These are phyloP conservation scores for Claviceps sp. DNA, from an alignment of 2,329 filamentous ascomycete genomes.

Conservation along the genomic window DNA sequence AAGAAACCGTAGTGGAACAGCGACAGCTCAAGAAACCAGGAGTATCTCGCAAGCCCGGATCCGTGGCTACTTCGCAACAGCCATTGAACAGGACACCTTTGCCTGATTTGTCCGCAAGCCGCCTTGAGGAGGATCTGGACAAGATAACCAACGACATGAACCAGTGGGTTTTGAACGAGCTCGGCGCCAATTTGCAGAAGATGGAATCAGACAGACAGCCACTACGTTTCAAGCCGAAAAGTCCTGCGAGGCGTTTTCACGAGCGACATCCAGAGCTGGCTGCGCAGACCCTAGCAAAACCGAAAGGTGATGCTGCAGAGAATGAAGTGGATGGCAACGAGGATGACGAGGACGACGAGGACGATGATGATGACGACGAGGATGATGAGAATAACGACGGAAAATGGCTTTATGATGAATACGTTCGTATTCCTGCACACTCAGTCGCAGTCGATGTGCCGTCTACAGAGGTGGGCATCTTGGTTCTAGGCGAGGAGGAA, in stretches of 20 bases:
- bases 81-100: conserved; percentile 14
- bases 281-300: not conserved
- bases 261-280: conserved; percentile 37
- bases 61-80: conserved; percentile 9
- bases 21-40: conserved; percentile 22
- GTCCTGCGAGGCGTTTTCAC: conserved; percentile 38
- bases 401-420: conserved; percentile 52
- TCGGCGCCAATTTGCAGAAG: conserved; percentile 36
- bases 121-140: conserved; percentile 31
- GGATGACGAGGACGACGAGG: conserved; percentile 29
- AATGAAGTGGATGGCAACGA: conserved; percentile 26
- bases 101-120: conserved; percentile 19
- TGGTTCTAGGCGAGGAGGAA: conserved; percentile 44
- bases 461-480: conserved; percentile 38
- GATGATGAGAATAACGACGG: conserved; percentile 30
- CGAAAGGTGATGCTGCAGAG: conserved; percentile 18
- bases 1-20: conserved; percentile 8
- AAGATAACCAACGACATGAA: conserved; percentile 42
- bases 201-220: conserved; percentile 28
- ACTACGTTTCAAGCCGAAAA: conserved; percentile 41
- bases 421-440: conserved; percentile 44
- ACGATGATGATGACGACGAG: conserved; percentile 27
- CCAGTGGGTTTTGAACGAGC: conserved; percentile 44
- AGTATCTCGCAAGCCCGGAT: conserved; percentile 12
- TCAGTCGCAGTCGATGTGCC: conserved; percentile 32